Conservation (phyloP, 306 rosid genomes). For the Acacia confusa region DNA sequence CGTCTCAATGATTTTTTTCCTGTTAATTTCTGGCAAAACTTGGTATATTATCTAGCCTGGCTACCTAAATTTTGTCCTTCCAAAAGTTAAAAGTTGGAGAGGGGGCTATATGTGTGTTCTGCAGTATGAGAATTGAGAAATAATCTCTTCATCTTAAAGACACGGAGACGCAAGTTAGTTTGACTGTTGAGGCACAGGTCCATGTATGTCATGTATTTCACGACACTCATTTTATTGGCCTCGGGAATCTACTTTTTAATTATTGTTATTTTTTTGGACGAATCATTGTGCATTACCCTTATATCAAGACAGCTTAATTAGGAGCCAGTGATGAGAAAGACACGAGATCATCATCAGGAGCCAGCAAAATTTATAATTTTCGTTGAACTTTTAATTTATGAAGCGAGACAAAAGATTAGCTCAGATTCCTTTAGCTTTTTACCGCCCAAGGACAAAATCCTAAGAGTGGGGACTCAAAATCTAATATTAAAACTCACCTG, state of each 20-base stretch:
- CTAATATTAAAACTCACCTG: neutral
- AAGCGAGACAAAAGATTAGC: neutral
- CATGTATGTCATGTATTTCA: neutral
- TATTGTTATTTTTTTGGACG: neutral
- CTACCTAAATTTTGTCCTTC: neutral
- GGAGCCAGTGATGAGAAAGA: neutral
- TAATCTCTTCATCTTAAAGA: neutral
- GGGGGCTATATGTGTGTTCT: neutral
- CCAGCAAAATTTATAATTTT: neutral
- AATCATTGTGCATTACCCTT: neutral
- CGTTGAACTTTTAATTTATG: neutral
- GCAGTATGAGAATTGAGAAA: neutral
- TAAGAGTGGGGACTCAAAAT: neutral
- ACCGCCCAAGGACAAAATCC: neutral
- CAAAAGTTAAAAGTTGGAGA: neutral
- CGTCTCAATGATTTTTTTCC: neutral
- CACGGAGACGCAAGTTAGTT: slow-evolving; percentile 10
- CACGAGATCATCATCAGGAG: neutral
- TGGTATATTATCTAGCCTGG: neutral
- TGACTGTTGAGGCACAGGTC: slow-evolving; percentile 26
- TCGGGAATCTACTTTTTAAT: neutral
- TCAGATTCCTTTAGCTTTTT: neutral
- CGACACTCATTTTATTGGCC: neutral
- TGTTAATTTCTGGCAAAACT: neutral
- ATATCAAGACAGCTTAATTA: neutral